These are phyloP conservation scores for Phoenix dactylifera DNA, from an alignment of 176 grass and related monocot genomes.

Conservation along the genomic window DNA sequence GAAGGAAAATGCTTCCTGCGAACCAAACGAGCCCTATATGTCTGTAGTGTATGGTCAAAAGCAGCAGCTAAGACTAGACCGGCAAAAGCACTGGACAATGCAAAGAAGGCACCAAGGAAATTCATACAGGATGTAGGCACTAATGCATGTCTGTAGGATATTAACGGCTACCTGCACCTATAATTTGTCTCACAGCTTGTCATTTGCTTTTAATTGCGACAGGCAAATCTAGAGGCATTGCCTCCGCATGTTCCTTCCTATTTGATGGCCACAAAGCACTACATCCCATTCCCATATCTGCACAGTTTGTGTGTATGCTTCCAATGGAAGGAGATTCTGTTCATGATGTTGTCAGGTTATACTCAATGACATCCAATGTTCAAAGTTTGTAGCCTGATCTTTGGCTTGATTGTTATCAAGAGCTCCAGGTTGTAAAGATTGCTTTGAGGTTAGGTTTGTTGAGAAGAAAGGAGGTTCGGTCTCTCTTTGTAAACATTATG, in stretches of 20 bases:
- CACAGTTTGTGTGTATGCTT: slow-evolving; percentile 53
- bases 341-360: slow-evolving; percentile 80
- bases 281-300: slow-evolving; percentile 53
- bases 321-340: slow-evolving; percentile 74
- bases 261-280: slow-evolving; percentile 48
- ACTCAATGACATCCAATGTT: slow-evolving; percentile 73
- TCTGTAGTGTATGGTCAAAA: too few relatives aligned
- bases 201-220: slow-evolving; percentile 11
- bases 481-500: too few relatives aligned
- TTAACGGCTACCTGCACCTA: neutral
- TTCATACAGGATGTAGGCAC: slow-evolving; percentile 37
- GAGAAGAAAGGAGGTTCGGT: too few relatives aligned
- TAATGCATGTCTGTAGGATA: neutral
- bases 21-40: too few relatives aligned
- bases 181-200: neutral
- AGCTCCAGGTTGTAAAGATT: too few relatives aligned
- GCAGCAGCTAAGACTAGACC: too few relatives aligned
- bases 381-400: slow-evolving; percentile 77
- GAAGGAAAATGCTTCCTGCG: too few relatives aligned
- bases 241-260: slow-evolving; percentile 75
- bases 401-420: neutral
- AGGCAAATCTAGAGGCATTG: slow-evolving; percentile 72
- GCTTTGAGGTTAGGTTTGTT: too few relatives aligned
- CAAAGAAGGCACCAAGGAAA: too few relatives aligned
- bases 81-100: too few relatives aligned